Percentiles rank a stretch among this genome's conserved stretches.
Conservation (phyloP, 805 yeast species). For the Wickerhamiella alocasiicola region DNA sequence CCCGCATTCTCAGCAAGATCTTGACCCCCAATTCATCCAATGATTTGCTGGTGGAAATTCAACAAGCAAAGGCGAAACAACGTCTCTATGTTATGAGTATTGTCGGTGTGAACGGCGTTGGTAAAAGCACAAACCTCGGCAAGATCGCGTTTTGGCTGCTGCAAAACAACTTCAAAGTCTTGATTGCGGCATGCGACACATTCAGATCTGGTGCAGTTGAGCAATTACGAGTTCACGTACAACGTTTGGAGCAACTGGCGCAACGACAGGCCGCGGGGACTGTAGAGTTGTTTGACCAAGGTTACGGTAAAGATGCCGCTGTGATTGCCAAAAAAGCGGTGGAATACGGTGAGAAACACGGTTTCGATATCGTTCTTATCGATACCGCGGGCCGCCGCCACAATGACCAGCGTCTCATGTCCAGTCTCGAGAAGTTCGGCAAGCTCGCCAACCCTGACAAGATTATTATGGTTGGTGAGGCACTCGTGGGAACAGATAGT, state of each 20-base stretch:
- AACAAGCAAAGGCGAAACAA: slow-evolving; percentile 30
- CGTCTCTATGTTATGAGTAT: slow-evolving; percentile 90
- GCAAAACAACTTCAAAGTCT: slow-evolving; percentile 74
- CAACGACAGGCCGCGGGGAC: slow-evolving; percentile 34
- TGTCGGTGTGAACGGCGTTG: slow-evolving; percentile 97
- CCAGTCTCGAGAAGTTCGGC: slow-evolving; percentile 88
- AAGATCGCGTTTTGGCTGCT: slow-evolving; percentile 90
- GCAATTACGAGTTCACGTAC: slow-evolving; percentile 87
- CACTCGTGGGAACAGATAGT: slow-evolving; percentile 92
- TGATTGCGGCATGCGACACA: slow-evolving; percentile 95
- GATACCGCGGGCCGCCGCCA: slow-evolving; percentile 98
- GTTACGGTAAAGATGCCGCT: slow-evolving; percentile 97
- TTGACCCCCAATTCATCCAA: slow-evolving; percentile 87
- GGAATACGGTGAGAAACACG: slow-evolving; percentile 54
- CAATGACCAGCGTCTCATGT: slow-evolving; percentile 88
- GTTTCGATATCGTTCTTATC: slow-evolving; percentile 75
- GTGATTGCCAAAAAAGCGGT: slow-evolving; percentile 87
- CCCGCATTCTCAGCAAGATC: slow-evolving; percentile 50
- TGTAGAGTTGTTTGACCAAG: slow-evolving; percentile 81
- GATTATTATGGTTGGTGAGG: slow-evolving; percentile 98
- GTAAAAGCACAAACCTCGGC: slow-evolving; percentile 90
- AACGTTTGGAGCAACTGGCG: slow-evolving; percentile 60
- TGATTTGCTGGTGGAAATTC: slow-evolving; percentile 73
- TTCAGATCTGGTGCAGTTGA: slow-evolving; percentile 99
- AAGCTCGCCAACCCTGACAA: slow-evolving; percentile 92